phyloP scores from a whole-genome alignment of 139 green algal species.

The Trebouxia sp. region DNA sequence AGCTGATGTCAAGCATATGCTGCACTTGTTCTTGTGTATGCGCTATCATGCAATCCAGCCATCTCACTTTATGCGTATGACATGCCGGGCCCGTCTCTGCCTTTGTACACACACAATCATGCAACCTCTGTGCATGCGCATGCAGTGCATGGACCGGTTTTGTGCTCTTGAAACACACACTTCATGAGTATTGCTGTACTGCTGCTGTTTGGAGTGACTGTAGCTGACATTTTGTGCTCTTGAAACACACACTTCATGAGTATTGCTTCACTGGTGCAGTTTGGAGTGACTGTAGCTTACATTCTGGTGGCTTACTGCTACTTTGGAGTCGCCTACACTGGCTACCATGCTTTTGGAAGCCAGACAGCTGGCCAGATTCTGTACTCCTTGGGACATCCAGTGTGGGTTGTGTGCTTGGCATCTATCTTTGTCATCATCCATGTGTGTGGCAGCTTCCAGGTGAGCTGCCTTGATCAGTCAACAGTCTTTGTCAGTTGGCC shows the following conservation, averaged over 20 bases:
- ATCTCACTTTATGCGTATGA: no score
- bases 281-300: slow-evolving; percentile 43
- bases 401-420: slow-evolving; percentile 39
- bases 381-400: slow-evolving; percentile 27
- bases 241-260: background rate
- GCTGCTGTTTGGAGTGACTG: slow-evolving; percentile 28
- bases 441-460: slow-evolving; percentile 15
- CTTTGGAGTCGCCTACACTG: slow-evolving; percentile 27
- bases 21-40: no score
- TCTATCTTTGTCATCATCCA: slow-evolving; percentile 43
- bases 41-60: no score
- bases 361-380: slow-evolving; percentile 39
- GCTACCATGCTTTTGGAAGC: slow-evolving; percentile 42
- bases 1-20: no score
- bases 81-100: no score
- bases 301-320: slow-evolving; percentile 43
- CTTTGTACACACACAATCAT: no score
- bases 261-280: background rate
- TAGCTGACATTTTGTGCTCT: slow-evolving; percentile 35
- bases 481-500: no score
- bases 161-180: background rate
- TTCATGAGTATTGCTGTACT: background rate
- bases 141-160: no score
- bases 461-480: background rate
- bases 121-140: no score